Conservation (phyloP, 2,329 filamentous ascomycete genomes). For the Penicillium sclerotigenum region DNA sequence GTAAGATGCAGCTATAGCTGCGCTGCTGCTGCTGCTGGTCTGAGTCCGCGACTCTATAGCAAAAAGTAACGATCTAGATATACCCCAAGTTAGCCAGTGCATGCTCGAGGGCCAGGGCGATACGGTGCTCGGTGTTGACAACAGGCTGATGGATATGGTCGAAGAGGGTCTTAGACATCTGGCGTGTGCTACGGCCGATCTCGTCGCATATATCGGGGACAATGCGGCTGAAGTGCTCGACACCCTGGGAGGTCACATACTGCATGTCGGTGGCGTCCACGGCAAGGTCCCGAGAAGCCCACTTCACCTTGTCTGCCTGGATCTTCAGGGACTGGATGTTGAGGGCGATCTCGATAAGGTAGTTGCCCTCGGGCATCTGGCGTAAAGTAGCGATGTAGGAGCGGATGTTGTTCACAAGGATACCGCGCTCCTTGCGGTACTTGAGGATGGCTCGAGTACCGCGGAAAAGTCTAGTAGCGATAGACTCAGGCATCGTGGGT, state of each 20-base stretch:
- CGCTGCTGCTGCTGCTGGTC: not conserved
- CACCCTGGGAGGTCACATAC: not conserved
- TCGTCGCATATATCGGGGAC: not conserved
- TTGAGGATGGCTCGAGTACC: not conserved
- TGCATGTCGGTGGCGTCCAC: not conserved
- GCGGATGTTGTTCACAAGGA: not conserved
- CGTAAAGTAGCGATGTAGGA: not conserved
- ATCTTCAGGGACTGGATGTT: not conserved
- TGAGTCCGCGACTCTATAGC: not conserved
- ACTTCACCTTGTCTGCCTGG: conserved; percentile 2
- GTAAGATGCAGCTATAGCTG: not conserved
- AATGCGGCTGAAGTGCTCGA: not conserved
- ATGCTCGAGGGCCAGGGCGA: not conserved
- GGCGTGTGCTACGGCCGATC: not conserved
- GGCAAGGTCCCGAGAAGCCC: not conserved
- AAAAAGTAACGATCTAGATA: not conserved
- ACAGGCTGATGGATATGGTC: not conserved
- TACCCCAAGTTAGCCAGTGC: not conserved
- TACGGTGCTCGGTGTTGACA: not conserved
- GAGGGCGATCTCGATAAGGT: conserved; percentile 1
- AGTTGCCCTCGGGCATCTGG: not conserved
- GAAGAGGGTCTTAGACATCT: not conserved
- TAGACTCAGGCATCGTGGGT: not conserved
- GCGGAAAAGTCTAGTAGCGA: not conserved
- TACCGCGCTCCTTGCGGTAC: not conserved